Evolutionary conservation across 2,329 filamentous ascomycete species (phyloP).

Genomic region (Botrytis paeoniae): DNA sequence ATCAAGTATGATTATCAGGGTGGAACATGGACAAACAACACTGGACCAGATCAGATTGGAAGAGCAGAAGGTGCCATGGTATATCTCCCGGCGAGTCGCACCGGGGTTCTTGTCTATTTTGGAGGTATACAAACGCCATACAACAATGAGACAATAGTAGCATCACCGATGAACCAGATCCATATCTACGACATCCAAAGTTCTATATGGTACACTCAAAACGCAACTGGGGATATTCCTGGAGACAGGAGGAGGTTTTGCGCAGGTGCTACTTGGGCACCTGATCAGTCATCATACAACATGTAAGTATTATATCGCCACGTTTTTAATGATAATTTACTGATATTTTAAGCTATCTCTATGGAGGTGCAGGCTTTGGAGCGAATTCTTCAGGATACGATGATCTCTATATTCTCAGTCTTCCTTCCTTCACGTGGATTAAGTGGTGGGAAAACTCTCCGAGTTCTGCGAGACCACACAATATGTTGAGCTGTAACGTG

Average conservation of each 20-base stretch:
- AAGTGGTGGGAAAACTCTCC: conserved; percentile 46
- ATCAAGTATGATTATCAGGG: conserved; percentile 55
- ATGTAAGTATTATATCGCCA: conserved; percentile 46
- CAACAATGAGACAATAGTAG: conserved; percentile 44
- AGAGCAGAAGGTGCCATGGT: conserved; percentile 60
- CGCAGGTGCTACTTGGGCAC: conserved; percentile 57
- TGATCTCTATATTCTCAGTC: conserved; percentile 59
- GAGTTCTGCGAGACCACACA: conserved; percentile 43
- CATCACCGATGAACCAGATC: conserved; percentile 50
- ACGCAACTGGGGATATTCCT: conserved; percentile 52
- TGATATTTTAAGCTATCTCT: conserved; percentile 51
- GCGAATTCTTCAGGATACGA: conserved; percentile 51
- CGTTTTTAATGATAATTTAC: conserved; percentile 5
- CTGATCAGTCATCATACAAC: conserved; percentile 61
- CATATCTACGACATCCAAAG: conserved; percentile 60
- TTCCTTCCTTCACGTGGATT: conserved; percentile 64
- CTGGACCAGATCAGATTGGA: conserved; percentile 50
- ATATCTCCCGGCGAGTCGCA: conserved; percentile 58
- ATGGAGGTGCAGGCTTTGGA: conserved; percentile 54
- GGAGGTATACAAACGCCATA: conserved; percentile 53
- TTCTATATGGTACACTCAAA: conserved; percentile 59
- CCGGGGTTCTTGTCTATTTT: conserved; percentile 59
- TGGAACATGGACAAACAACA: conserved; percentile 51
- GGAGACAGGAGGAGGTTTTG: conserved; percentile 56
- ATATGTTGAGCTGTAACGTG: conserved; percentile 54